phyloP scores from a whole-genome alignment of 139 green algal species.

The Picochlorum sp. region DNA sequence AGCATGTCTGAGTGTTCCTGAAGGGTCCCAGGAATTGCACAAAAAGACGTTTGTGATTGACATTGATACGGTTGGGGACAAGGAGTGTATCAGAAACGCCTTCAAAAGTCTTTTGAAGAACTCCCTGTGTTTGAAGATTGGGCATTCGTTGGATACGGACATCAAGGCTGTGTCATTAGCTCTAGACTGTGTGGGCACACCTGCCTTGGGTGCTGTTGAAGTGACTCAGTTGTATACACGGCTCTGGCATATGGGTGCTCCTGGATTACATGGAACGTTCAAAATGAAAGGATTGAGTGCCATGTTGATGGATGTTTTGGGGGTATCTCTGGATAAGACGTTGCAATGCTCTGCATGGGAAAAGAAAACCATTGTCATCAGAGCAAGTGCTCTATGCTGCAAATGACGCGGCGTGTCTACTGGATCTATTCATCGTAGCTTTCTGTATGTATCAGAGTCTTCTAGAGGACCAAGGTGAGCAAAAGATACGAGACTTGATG shows the following conservation, averaged over 20 bases:
- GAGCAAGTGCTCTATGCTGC: slow-evolving; percentile 39
- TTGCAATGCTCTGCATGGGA: slow-evolving; percentile 43
- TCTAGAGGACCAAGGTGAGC: too few species aligned
- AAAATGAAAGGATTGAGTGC: slow-evolving; percentile 23
- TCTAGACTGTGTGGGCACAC: slow-evolving; percentile 15
- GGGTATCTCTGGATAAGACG: slow-evolving; percentile 36
- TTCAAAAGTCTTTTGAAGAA: neutral
- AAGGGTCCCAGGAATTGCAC: neutral
- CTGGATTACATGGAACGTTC: too few species aligned
- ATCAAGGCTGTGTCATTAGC: slow-evolving; percentile 4
- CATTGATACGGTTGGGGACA: neutral
- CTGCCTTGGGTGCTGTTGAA: neutral
- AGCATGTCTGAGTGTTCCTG: slow-evolving; percentile 5
- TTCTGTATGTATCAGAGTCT: neutral
- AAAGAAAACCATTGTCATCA: slow-evolving; percentile 3
- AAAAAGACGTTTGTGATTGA: neutral
- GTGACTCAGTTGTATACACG: neutral
- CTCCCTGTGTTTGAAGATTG: neutral
- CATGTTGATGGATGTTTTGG: slow-evolving; percentile 29
- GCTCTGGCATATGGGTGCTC: neutral
- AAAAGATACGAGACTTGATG: too few species aligned
- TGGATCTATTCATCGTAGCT: slow-evolving; percentile 24
- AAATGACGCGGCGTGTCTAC: slow-evolving; percentile 33
- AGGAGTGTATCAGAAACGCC: neutral
- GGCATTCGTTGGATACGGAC: neutral